Evolutionary conservation across 2,329 filamentous ascomycete genomes (phyloP).

Genomic region (Beauveria medogensis): DNA sequence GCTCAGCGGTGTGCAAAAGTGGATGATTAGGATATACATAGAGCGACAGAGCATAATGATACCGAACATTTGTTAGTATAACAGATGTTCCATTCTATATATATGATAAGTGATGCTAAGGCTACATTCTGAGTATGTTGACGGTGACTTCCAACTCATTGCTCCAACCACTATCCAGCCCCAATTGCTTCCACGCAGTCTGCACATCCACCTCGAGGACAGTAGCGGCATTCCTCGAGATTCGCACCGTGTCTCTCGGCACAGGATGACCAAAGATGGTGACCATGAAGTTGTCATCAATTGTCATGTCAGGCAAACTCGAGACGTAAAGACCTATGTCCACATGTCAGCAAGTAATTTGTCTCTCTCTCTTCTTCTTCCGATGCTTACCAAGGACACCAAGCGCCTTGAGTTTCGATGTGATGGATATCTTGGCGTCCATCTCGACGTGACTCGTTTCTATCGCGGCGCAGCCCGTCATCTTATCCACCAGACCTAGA

Average conservation of each 20-base stretch:
- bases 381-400: conserved; percentile 55
- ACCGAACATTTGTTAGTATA: neutral
- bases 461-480: conserved; percentile 80
- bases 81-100: neutral
- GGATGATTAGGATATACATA: neutral
- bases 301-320: conserved; percentile 49
- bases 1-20: neutral
- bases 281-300: conserved; percentile 62
- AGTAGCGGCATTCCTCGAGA: conserved; percentile 41
- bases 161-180: conserved; percentile 62
- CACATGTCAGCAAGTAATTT: neutral
- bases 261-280: conserved; percentile 66
- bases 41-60: neutral
- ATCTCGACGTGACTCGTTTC: conserved; percentile 52
- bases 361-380: neutral
- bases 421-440: conserved; percentile 49
- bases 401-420: conserved; percentile 69
- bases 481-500: conserved; percentile 75
- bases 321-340: conserved; percentile 64
- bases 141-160: conserved; percentile 71
- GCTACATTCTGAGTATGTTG: neutral
- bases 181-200: conserved; percentile 69
- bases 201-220: conserved; percentile 73
- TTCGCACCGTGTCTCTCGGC: conserved; percentile 55
- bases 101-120: neutral